These are phyloP conservation scores for Lathyrus sativus DNA, from an alignment of 306 rosid species.

Conservation along the genomic window DNA sequence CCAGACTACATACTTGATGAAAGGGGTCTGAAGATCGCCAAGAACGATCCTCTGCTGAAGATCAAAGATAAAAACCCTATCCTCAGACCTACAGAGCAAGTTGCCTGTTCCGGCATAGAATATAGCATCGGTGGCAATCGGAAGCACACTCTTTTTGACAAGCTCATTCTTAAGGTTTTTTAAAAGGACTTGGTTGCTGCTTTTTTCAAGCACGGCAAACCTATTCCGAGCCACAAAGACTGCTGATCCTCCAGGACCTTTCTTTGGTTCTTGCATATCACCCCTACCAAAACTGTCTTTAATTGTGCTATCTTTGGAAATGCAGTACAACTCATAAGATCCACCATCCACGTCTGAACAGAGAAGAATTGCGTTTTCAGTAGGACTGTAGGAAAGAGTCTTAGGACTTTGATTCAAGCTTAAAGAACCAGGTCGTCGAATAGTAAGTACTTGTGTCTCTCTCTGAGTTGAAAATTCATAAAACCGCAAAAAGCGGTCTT, in stretches of 20 bases:
- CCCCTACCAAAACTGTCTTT: slow-evolving; percentile 72
- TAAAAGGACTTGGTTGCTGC: slow-evolving; percentile 64
- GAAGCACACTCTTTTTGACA: slow-evolving; percentile 72
- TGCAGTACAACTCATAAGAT: slow-evolving; percentile 79
- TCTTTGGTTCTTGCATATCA: slow-evolving; percentile 85
- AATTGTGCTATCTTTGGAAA: slow-evolving; percentile 54
- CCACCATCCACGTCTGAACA: slow-evolving; percentile 93
- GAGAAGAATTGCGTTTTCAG: slow-evolving; percentile 86
- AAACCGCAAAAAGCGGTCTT: slow-evolving; percentile 82
- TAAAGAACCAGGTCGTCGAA: slow-evolving; percentile 84
- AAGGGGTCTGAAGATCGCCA: slow-evolving; percentile 88
- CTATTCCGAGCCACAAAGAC: slow-evolving; percentile 90
- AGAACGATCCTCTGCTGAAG: slow-evolving; percentile 77
- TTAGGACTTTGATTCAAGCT: slow-evolving; percentile 84
- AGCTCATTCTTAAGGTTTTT: slow-evolving; percentile 79
- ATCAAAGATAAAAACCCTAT: slow-evolving; percentile 78
- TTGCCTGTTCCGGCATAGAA: slow-evolving; percentile 91
- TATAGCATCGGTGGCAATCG: slow-evolving; percentile 74
- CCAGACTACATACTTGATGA: slow-evolving; percentile 83
- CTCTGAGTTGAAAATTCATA: slow-evolving; percentile 80
- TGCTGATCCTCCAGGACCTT: slow-evolving; percentile 91
- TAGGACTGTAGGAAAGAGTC: slow-evolving; percentile 78
- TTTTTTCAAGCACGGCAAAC: slow-evolving; percentile 89
- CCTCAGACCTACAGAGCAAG: slow-evolving; percentile 84
- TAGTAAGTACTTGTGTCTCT: slow-evolving; percentile 78